Percentiles rank a stretch among this genome's conserved stretches.
phyloP scores from a whole-genome alignment of 495 filamentous ascomycete species.

The Xylaria grammica region DNA sequence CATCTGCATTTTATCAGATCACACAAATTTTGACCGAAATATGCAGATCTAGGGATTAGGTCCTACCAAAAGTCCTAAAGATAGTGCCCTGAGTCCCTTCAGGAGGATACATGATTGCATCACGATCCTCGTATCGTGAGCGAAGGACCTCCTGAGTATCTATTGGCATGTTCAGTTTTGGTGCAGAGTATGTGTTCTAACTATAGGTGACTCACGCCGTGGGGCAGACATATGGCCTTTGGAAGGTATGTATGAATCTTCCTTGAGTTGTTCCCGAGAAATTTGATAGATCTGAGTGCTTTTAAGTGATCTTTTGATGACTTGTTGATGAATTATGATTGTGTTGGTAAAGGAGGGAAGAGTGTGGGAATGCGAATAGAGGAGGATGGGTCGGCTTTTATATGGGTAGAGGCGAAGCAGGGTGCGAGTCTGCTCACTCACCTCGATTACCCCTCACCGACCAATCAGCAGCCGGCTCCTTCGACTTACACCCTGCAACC shows the following conservation, averaged over 20 bases:
- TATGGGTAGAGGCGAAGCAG: conserved; percentile 19
- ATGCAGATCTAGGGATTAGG: background rate
- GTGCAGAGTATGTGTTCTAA: background rate
- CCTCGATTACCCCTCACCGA: conserved; percentile 23
- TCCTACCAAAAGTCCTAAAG: conserved; percentile 12
- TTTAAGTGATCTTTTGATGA: conserved; percentile 10
- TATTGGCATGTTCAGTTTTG: background rate
- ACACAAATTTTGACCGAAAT: background rate
- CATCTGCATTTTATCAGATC: conserved; percentile 12
- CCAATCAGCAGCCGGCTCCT: conserved; percentile 19
- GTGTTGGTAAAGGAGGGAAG: conserved; percentile 12
- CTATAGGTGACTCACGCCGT: conserved; percentile 4
- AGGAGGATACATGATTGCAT: background rate
- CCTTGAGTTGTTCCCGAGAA: background rate
- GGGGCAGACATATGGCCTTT: background rate
- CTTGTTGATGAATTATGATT: conserved; percentile 8
- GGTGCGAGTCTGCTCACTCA: conserved; percentile 11
- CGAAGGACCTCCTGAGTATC: background rate
- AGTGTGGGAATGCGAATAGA: conserved; percentile 3
- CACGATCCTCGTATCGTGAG: background rate
- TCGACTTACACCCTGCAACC: conserved; percentile 23
- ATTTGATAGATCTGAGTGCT: background rate
- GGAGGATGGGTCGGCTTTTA: conserved; percentile 25
- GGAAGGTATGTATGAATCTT: conserved; percentile 14
- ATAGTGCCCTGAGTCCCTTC: background rate